Conservation (phyloP, 2,329 filamentous ascomycete species). For the Lasiodiplodia sp. region DNA sequence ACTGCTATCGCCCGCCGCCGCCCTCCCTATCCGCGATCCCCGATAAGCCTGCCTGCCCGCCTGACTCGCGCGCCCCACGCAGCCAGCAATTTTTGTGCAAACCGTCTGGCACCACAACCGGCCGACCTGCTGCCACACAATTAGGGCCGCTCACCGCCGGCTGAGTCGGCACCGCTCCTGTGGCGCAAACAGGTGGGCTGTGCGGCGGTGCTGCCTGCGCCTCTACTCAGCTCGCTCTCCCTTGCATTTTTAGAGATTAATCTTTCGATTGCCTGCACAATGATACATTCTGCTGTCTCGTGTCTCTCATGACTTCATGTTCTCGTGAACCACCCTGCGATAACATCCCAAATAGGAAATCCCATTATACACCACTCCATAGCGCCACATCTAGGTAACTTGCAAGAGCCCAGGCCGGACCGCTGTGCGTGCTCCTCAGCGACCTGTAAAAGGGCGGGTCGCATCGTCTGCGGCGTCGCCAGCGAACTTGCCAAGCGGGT, state of each 20-base stretch:
- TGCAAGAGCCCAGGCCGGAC: not conserved
- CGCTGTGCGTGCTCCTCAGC: conserved; percentile 37
- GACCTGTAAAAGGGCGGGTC: conserved; percentile 47
- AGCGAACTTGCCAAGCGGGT: conserved; percentile 46
- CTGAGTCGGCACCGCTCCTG: conserved; percentile 16
- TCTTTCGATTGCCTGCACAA: conserved; percentile 6
- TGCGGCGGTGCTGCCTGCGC: conserved; percentile 4
- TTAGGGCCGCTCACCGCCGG: conserved; percentile 2
- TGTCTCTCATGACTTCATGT: conserved; percentile 10
- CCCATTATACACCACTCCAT: not conserved
- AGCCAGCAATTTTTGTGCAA: not conserved
- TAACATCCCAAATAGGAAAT: not conserved
- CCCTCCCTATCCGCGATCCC: not conserved
- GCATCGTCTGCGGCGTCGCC: conserved; percentile 46
- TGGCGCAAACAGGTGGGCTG: not conserved
- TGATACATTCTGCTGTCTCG: not conserved
- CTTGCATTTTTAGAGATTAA: not conserved
- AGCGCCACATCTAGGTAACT: not conserved
- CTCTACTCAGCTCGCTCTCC: not conserved
- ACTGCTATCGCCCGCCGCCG: not conserved
- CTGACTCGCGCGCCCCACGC: conserved; percentile 20
- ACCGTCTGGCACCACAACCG: conserved; percentile 10
- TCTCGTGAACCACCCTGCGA: conserved; percentile 18
- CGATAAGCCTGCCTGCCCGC: conserved; percentile 16
- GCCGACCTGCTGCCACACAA: conserved; percentile 1